Evolutionary conservation across 2,329 filamentous ascomycete species (phyloP).

Genomic region (Fusarium metavorans): DNA sequence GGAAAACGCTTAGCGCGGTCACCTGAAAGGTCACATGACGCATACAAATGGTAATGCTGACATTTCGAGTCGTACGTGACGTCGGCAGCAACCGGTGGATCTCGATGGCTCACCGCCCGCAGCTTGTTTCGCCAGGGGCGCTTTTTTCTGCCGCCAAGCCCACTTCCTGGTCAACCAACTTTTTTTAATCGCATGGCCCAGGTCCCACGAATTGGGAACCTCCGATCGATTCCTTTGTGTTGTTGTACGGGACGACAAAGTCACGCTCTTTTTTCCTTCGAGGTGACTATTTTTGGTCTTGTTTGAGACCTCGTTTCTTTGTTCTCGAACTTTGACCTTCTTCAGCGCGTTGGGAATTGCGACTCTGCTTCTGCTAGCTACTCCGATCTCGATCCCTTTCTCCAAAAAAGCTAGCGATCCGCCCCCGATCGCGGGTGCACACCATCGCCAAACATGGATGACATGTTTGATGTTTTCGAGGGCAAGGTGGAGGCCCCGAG

Average conservation of each 20-base stretch:
- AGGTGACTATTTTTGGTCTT: slow-evolving; percentile 6
- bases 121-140: slow-evolving; percentile 26
- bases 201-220: slow-evolving; percentile 37
- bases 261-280: slow-evolving; percentile 1
- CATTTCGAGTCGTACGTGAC: slow-evolving; percentile 32
- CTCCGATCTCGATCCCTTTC: slow-evolving; percentile 27
- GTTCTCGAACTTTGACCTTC: not conserved
- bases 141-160: slow-evolving; percentile 46
- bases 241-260: slow-evolving; percentile 28
- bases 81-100: slow-evolving; percentile 36
- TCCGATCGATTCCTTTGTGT: slow-evolving; percentile 34
- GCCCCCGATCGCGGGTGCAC: slow-evolving; percentile 20
- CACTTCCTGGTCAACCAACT: slow-evolving; percentile 41
- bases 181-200: slow-evolving; percentile 39
- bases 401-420: slow-evolving; percentile 20
- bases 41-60: slow-evolving; percentile 8
- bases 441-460: slow-evolving; percentile 69
- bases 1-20: slow-evolving; percentile 44
- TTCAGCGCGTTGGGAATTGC: not conserved
- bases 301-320: not conserved
- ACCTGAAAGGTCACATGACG: slow-evolving; percentile 38
- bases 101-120: slow-evolving; percentile 35
- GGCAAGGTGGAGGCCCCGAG: slow-evolving; percentile 62
- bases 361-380: slow-evolving; percentile 1
- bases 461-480: slow-evolving; percentile 86